Evolutionary conservation across 495 filamentous ascomycete genomes (phyloP).

Genomic region (Neurospora sublineolata): DNA sequence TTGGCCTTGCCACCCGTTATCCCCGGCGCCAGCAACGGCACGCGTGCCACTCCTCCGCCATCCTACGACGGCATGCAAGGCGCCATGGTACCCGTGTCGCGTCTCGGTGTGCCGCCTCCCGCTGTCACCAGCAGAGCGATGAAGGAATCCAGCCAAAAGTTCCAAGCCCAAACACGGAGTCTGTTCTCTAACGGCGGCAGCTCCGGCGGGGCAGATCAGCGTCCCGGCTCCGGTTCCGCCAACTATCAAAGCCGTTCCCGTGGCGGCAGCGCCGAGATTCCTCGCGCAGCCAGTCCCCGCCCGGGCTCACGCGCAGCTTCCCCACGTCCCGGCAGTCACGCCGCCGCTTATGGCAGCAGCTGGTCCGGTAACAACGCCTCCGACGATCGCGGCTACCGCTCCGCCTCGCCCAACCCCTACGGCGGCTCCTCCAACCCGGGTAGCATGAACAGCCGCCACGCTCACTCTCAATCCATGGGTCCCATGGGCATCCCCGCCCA

Average conservation of each 20-base stretch:
- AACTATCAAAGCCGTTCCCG: conserved; percentile 16
- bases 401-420: conserved; percentile 42
- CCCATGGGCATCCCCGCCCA: conserved; percentile 1
- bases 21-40: conserved; percentile 34
- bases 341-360: neutral
- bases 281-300: conserved; percentile 41
- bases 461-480: conserved; percentile 15
- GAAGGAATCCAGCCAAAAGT: conserved; percentile 83
- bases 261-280: conserved; percentile 33
- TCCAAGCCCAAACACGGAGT: conserved; percentile 67
- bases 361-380: conserved; percentile 11
- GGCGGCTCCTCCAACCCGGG: conserved; percentile 13
- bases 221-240: conserved; percentile 27
- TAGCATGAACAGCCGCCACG: neutral
- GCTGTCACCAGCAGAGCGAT: conserved; percentile 87
- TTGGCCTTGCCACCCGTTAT: conserved; percentile 39
- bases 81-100: conserved; percentile 55
- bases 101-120: conserved; percentile 80
- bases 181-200: conserved; percentile 42
- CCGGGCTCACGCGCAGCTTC: conserved; percentile 24
- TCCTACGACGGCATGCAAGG: conserved; percentile 78
- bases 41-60: conserved; percentile 68
- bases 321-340: neutral
- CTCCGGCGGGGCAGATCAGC: conserved; percentile 27
- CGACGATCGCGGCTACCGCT: conserved; percentile 22